Evolutionary conservation across 2,329 filamentous ascomycete species (phyloP).

Genomic region (Fusarium bactridioides): DNA sequence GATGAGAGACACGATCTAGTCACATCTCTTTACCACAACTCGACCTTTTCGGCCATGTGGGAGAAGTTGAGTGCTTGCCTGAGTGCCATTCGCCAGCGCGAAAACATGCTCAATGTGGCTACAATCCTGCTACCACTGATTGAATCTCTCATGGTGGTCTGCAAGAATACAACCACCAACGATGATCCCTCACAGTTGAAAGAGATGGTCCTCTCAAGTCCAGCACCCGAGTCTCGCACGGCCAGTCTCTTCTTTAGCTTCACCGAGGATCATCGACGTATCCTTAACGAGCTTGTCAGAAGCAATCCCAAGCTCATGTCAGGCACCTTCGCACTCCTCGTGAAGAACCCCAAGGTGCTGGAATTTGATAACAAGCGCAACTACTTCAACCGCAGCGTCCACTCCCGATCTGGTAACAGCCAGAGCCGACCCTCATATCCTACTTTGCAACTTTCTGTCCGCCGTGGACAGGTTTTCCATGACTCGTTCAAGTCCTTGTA

Average conservation of each 20-base stretch:
- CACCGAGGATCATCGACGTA: slow-evolving; percentile 96
- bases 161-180: slow-evolving; percentile 91
- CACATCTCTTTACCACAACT: slow-evolving; percentile 86
- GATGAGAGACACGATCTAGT: slow-evolving; percentile 83
- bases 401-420: slow-evolving; percentile 70
- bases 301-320: slow-evolving; percentile 99
- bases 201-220: slow-evolving; percentile 78
- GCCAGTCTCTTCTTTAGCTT: slow-evolving; percentile 96
- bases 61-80: slow-evolving; percentile 89
- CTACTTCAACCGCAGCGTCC: slow-evolving; percentile 95
- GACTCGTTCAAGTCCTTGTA: slow-evolving; percentile 99
- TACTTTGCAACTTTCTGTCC: slow-evolving; percentile 83
- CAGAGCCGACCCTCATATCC: slow-evolving; percentile 76
- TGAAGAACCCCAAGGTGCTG: slow-evolving; percentile 98
- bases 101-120: slow-evolving; percentile 96
- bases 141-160: slow-evolving; percentile 97
- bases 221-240: slow-evolving; percentile 79
- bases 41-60: slow-evolving; percentile 91
- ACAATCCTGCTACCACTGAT: slow-evolving; percentile 95
- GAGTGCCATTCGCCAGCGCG: slow-evolving; percentile 85
- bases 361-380: slow-evolving; percentile 99
- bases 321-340: slow-evolving; percentile 91
- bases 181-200: slow-evolving; percentile 68
- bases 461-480: slow-evolving; percentile 94
- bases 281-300: slow-evolving; percentile 95